Evolutionary conservation across 208 protist genomes (phyloP).

Genomic region (Acanthamoeba comandoni): DNA sequence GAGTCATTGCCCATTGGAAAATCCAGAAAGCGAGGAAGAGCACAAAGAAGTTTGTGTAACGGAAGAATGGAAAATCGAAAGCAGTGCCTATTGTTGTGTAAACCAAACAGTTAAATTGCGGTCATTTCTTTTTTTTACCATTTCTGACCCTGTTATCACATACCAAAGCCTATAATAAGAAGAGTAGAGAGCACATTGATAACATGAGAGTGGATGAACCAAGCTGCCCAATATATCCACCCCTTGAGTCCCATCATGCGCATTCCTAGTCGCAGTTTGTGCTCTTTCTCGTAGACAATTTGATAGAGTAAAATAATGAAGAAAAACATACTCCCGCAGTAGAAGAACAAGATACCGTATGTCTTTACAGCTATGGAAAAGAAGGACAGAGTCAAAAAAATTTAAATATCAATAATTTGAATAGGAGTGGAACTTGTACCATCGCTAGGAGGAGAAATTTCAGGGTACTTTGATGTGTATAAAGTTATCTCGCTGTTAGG

Average conservation of each 20-base stretch:
- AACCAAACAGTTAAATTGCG: too few species aligned
- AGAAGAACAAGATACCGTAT: slow-evolving; percentile 71
- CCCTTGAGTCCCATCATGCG: slow-evolving; percentile 54
- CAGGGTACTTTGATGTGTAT: slow-evolving; percentile 10
- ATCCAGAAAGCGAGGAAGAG: slow-evolving; percentile 51
- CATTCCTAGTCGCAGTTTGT: slow-evolving; percentile 67
- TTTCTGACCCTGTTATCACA: too few species aligned
- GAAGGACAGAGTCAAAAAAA: not conserved
- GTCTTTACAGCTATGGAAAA: slow-evolving; percentile 46
- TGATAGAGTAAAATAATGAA: slow-evolving; percentile 73
- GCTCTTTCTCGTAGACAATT: slow-evolving; percentile 65
- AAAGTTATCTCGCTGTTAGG: not conserved
- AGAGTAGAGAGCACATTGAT: slow-evolving; percentile 56
- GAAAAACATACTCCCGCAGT: slow-evolving; percentile 52
- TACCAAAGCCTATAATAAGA: slow-evolving; percentile 50
- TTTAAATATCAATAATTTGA: slow-evolving; percentile 15
- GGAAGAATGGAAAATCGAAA: slow-evolving; percentile 64
- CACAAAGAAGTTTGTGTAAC: slow-evolving; percentile 41
- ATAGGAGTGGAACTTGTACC: slow-evolving; percentile 6
- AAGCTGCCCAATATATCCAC: slow-evolving; percentile 45
- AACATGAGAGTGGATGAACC: slow-evolving; percentile 53
- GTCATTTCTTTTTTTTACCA: too few species aligned
- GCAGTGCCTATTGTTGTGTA: too few species aligned
- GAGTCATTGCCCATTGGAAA: slow-evolving; percentile 30
- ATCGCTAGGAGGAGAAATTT: slow-evolving; percentile 10